Conservation (phyloP, 1,284 basidiomycete genomes). For the Tausonia pullulans region DNA sequence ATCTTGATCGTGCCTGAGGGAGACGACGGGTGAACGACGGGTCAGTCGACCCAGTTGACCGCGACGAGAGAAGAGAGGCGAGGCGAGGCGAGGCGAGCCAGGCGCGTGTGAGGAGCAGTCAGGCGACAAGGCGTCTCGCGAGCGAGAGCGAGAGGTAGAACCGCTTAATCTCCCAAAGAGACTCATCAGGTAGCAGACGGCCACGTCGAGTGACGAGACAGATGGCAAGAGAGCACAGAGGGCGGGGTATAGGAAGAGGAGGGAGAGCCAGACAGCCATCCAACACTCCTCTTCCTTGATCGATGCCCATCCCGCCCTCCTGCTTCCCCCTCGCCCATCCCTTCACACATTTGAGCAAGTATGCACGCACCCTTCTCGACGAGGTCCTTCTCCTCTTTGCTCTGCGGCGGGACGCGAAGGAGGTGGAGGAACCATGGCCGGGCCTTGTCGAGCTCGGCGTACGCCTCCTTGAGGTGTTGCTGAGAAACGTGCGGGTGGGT, state of each 20-base stretch:
- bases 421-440: slow-evolving; percentile 12
- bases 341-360: background rate
- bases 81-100: background rate
- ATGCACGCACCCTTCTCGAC: slow-evolving; percentile 13
- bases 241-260: too few relatives aligned
- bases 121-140: background rate
- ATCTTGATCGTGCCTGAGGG: slow-evolving; percentile 9
- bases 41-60: background rate
- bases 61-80: background rate
- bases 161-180: too few relatives aligned
- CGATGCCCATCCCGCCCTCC: too few relatives aligned
- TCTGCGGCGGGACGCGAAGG: slow-evolving; percentile 1
- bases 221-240: too few relatives aligned
- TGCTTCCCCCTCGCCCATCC: too few relatives aligned
- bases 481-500: background rate
- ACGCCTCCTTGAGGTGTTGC: slow-evolving; percentile 10
- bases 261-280: too few relatives aligned
- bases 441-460: slow-evolving; percentile 14
- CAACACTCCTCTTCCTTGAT: too few relatives aligned
- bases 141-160: background rate
- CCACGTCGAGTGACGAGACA: too few relatives aligned
- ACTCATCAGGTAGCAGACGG: too few relatives aligned
- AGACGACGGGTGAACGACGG: background rate
- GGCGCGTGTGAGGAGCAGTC: background rate
- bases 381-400: background rate